These are phyloP conservation scores for Thuidium tamariscinum DNA, from an alignment of 225 moss, liverwort and hornwort species.

Conservation along the genomic window DNA sequence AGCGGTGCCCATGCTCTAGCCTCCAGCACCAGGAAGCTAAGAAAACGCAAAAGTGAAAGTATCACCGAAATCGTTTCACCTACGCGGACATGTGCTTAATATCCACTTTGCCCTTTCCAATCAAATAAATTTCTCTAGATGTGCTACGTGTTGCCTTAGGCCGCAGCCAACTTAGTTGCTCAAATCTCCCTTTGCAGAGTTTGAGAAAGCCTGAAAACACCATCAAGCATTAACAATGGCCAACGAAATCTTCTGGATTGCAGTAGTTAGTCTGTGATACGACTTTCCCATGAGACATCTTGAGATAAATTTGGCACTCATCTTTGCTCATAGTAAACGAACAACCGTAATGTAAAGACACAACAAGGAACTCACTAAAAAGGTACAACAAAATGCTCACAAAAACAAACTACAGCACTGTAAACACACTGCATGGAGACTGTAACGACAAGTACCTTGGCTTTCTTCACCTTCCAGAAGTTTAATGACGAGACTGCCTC, in stretches of 20 bases:
- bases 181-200: constrained; percentile 67
- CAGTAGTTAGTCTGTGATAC: background rate
- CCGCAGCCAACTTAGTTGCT: constrained; percentile 63
- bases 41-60: background rate
- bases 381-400: background rate
- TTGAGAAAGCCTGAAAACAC: constrained; percentile 40
- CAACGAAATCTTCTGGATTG: background rate
- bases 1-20: background rate
- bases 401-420: background rate
- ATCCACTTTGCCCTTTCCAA: constrained; percentile 47
- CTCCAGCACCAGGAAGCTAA: background rate
- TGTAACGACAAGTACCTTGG: constrained; percentile 36
- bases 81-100: background rate
- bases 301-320: background rate
- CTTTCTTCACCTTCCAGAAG: constrained; percentile 93
- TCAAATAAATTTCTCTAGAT: constrained; percentile 83
- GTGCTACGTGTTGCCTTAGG: constrained; percentile 76
- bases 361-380: background rate
- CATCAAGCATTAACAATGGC: background rate
- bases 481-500: constrained; percentile 80
- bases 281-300: background rate
- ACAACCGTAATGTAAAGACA: background rate
- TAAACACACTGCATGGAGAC: background rate
- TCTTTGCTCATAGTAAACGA: background rate
- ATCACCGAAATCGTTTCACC: background rate